phyloP scores from a whole-genome alignment of 108 stramenopile species.

The Fragilariopsis cylindrus region DNA sequence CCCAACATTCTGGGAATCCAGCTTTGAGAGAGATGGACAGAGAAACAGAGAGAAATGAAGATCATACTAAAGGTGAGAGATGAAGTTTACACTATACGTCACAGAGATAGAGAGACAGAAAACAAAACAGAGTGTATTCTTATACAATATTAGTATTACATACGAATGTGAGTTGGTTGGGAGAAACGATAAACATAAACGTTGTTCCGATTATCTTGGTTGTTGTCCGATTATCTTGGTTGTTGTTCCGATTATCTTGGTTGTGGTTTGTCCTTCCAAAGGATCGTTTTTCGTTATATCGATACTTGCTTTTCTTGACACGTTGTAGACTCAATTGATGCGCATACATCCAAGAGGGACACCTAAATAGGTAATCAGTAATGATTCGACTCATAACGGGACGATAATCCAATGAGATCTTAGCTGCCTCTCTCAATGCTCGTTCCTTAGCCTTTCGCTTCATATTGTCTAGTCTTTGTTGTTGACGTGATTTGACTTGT shows the following conservation, averaged over 20 bases:
- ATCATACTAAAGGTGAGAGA: too few relatives aligned
- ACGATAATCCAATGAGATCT: slow-evolving; percentile 76
- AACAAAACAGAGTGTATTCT: too few relatives aligned
- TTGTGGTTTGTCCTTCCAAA: neutral
- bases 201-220: slow-evolving; percentile 29
- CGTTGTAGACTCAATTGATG: slow-evolving; percentile 52
- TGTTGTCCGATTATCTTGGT: neutral
- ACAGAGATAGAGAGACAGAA: too few relatives aligned
- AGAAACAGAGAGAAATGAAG: too few relatives aligned
- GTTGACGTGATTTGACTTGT: slow-evolving; percentile 23
- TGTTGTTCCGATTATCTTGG: neutral
- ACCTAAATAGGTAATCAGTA: slow-evolving; percentile 86
- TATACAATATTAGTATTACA: too few relatives aligned
- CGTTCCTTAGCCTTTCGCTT: slow-evolving; percentile 34
- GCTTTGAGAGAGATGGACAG: neutral
- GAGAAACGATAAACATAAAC: slow-evolving; percentile 85
- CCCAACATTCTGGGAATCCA: slow-evolving; percentile 80
- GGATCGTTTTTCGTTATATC: neutral
- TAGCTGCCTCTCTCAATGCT: slow-evolving; percentile 60
- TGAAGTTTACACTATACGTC: too few relatives aligned
- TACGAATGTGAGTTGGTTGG: slow-evolving; percentile 72
- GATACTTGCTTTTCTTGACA: slow-evolving; percentile 21
- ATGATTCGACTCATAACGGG: slow-evolving; percentile 82
- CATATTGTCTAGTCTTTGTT: slow-evolving; percentile 9
- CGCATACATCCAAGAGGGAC: slow-evolving; percentile 72